Evolutionary conservation across 2,329 filamentous ascomycete genomes (phyloP).

Genomic region (Sarocladiaceae sp.): DNA sequence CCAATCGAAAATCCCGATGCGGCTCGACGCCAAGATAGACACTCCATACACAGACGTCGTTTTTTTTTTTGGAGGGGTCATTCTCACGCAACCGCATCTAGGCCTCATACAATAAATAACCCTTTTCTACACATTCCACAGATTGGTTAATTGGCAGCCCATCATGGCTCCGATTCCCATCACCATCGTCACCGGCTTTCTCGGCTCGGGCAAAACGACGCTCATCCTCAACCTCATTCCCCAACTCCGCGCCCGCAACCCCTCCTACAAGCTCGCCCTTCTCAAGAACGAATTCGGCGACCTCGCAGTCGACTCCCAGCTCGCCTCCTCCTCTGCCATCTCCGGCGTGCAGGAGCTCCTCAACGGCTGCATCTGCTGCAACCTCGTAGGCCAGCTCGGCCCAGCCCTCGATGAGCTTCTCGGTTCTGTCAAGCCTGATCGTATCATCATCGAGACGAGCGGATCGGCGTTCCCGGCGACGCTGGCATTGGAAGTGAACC

Average conservation of each 20-base stretch:
- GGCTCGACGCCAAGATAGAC: background rate
- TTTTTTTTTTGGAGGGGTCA: background rate
- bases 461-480: constrained; percentile 86
- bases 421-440: constrained; percentile 54
- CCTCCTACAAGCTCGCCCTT: constrained; percentile 78
- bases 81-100: background rate
- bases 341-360: constrained; percentile 88
- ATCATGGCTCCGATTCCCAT: constrained; percentile 70
- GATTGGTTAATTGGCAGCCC: constrained; percentile 7
- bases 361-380: constrained; percentile 98
- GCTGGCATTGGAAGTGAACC: constrained; percentile 83
- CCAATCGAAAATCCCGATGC: background rate
- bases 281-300: constrained; percentile 99
- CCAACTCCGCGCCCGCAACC: constrained; percentile 70
- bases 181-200: constrained; percentile 92
- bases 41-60: background rate
- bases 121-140: background rate
- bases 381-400: constrained; percentile 85
- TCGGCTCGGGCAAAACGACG: constrained; percentile 94
- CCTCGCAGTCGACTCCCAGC: constrained; percentile 84
- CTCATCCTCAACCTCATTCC: constrained; percentile 90
- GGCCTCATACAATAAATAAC: background rate
- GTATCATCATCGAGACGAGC: constrained; percentile 90
- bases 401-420: constrained; percentile 73
- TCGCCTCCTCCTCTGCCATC: constrained; percentile 76